Percentiles rank a stretch among this genome's conserved stretches.
These are phyloP conservation scores for Nigrospora oryzae DNA, from an alignment of 2,329 filamentous ascomycete genomes.

Conservation along the genomic window DNA sequence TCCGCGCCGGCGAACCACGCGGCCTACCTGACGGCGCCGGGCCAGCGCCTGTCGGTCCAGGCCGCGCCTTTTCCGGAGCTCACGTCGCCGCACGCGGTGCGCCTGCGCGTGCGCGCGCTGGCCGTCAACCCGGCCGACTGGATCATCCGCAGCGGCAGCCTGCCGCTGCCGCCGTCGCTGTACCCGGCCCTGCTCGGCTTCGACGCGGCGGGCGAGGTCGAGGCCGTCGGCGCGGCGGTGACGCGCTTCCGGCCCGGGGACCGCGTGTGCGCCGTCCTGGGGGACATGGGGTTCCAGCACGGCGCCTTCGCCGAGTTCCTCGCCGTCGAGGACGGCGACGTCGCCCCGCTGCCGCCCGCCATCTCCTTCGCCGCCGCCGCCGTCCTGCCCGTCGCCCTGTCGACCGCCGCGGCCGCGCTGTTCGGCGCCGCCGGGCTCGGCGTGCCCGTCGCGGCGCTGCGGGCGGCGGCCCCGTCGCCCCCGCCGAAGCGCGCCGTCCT, in stretches of 20 bases:
- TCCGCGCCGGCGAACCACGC: background rate
- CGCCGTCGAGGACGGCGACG: background rate
- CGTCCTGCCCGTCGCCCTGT: slow-evolving; percentile 9
- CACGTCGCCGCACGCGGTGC: slow-evolving; percentile 9
- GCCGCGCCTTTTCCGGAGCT: background rate
- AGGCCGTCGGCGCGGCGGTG: slow-evolving; percentile 14
- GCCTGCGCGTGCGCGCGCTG: slow-evolving; percentile 18
- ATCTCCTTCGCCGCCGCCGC: slow-evolving; percentile 6
- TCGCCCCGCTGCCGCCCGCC: slow-evolving; percentile 7
- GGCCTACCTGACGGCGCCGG: background rate
- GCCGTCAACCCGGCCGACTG: slow-evolving; percentile 24
- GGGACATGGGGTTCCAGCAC: slow-evolving; percentile 4
- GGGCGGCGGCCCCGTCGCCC: background rate
- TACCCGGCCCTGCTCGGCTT: slow-evolving; percentile 24
- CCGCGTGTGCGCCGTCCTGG: slow-evolving; percentile 10
- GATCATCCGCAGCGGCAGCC: slow-evolving; percentile 18
- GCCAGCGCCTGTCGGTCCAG: background rate
- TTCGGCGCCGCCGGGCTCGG: slow-evolving; percentile 5
- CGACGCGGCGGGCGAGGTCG: slow-evolving; percentile 22
- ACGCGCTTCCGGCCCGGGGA: slow-evolving; percentile 15
- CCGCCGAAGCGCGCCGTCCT: slow-evolving; percentile 1
- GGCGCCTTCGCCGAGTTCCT: slow-evolving; percentile 11
- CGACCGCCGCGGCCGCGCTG: slow-evolving; percentile 7
- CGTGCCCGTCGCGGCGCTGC: background rate
- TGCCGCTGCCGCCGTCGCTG: slow-evolving; percentile 14